phyloP scores from a whole-genome alignment of 306 rosid genomes.

The Carpinus fangiana region DNA sequence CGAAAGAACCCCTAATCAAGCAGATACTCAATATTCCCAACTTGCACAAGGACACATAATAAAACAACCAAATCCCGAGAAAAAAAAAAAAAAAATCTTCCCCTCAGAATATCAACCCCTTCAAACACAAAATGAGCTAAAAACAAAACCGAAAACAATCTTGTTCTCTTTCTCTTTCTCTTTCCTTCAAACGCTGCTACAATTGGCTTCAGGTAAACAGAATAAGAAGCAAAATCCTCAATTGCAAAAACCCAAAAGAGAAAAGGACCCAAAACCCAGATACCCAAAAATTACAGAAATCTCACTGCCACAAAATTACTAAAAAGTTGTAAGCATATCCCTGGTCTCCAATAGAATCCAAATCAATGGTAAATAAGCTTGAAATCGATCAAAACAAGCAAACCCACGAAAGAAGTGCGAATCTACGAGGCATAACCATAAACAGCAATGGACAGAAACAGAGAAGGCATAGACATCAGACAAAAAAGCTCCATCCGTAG shows the following conservation, averaged over 20 bases:
- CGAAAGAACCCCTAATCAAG: slow-evolving; percentile 5
- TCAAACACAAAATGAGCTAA: slow-evolving; percentile 18
- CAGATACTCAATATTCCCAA: slow-evolving; percentile 21
- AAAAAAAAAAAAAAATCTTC: neutral
- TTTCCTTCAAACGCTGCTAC: slow-evolving; percentile 23
- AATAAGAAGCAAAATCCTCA: slow-evolving; percentile 8
- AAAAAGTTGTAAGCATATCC: neutral
- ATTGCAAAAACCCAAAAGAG: slow-evolving; percentile 13
- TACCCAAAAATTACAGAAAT: neutral
- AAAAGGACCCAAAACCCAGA: neutral
- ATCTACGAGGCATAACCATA: slow-evolving; percentile 29
- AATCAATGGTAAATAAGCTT: slow-evolving; percentile 9
- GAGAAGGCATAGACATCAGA: slow-evolving; percentile 21
- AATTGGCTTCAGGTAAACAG: slow-evolving; percentile 4
- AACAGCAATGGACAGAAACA: slow-evolving; percentile 22
- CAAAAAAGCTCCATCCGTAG: slow-evolving; percentile 6
- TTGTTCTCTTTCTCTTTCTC: neutral
- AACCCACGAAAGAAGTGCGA: slow-evolving; percentile 25
- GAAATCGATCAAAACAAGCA: slow-evolving; percentile 15
- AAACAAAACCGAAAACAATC: slow-evolving; percentile 13
- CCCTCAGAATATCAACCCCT: slow-evolving; percentile 28
- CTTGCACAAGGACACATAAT: slow-evolving; percentile 21
- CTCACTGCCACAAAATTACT: neutral
- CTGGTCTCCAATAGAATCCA: slow-evolving; percentile 1
- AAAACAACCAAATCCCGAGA: slow-evolving; percentile 1